phyloP scores from a whole-genome alignment of 768 basidiomycete species.

The Ramaria rubella region DNA sequence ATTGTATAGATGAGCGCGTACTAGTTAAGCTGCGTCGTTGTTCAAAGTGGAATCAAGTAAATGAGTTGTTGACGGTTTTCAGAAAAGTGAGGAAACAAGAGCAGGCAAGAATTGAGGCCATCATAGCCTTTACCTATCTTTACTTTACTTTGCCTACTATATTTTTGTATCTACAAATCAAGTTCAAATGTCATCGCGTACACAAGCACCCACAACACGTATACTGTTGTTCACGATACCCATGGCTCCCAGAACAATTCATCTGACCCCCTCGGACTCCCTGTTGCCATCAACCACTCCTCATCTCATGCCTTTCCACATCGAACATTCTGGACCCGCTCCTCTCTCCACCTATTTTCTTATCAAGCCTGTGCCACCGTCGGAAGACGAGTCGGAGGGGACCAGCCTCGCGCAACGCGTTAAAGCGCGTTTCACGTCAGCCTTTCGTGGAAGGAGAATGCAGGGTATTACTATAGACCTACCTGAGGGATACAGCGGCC shows the following conservation, averaged over 20 bases:
- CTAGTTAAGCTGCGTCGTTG: no score
- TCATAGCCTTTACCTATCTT: no score
- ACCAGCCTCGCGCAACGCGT: not conserved
- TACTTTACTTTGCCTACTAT: no score
- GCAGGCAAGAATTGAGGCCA: no score
- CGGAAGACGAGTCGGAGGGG: not conserved
- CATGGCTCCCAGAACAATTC: not conserved
- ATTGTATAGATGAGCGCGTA: no score
- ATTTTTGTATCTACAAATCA: no score
- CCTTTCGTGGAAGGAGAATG: conserved; percentile 71
- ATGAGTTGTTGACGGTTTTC: no score
- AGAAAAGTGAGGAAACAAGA: no score
- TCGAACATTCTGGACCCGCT: conserved; percentile 62
- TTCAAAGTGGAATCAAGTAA: no score
- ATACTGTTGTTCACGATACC: not conserved
- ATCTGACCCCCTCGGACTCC: conserved; percentile 20
- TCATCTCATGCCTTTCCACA: conserved; percentile 79
- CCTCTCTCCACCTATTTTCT: conserved; percentile 70
- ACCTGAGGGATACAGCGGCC: conserved; percentile 61
- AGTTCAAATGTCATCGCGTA: no score
- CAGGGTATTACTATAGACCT: conserved; percentile 58
- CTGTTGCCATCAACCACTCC: conserved; percentile 42
- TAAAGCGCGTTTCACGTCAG: conserved; percentile 43
- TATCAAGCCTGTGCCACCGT: conserved; percentile 33
- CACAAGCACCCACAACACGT: conserved; percentile 1